Evolutionary conservation across 2,329 filamentous ascomycete genomes (phyloP).

Genomic region (Capronia epimyces): DNA sequence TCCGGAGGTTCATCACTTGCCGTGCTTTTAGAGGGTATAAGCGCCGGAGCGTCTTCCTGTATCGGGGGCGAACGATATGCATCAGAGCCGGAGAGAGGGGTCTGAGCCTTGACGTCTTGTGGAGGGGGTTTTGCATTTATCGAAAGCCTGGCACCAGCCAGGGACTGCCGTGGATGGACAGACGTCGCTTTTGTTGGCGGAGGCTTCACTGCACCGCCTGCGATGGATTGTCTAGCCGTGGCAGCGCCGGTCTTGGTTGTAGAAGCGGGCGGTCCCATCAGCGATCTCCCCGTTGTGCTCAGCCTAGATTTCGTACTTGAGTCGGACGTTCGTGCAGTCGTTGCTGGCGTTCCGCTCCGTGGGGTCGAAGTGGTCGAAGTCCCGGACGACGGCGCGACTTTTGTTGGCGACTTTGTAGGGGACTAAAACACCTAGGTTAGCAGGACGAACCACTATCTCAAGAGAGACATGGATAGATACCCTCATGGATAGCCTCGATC

Average conservation of each 20-base stretch:
- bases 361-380: constrained; percentile 55
- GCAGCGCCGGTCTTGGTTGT: constrained; percentile 9
- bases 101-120: constrained; percentile 3
- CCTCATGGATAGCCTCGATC: constrained; percentile 35
- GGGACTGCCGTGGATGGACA: constrained; percentile 36
- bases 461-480: constrained; percentile 28
- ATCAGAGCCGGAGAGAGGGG: not conserved
- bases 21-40: not conserved
- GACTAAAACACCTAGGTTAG: constrained; percentile 48
- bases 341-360: constrained; percentile 61
- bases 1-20: constrained; percentile 4
- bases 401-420: constrained; percentile 73
- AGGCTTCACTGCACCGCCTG: constrained; percentile 12
- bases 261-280: constrained; percentile 60
- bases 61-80: constrained; percentile 11
- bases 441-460: not conserved
- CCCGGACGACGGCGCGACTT: constrained; percentile 53
- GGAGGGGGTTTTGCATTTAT: constrained; percentile 3
- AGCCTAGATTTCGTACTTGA: constrained; percentile 49
- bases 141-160: constrained; percentile 24
- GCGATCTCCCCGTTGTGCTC: constrained; percentile 53
- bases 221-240: constrained; percentile 16
- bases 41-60: constrained; percentile 10
- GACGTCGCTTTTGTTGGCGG: constrained; percentile 33
- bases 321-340: constrained; percentile 42